These are phyloP conservation scores for Combretum micranthum DNA, from an alignment of 345 rosid genomes.

Conservation along the genomic window DNA sequence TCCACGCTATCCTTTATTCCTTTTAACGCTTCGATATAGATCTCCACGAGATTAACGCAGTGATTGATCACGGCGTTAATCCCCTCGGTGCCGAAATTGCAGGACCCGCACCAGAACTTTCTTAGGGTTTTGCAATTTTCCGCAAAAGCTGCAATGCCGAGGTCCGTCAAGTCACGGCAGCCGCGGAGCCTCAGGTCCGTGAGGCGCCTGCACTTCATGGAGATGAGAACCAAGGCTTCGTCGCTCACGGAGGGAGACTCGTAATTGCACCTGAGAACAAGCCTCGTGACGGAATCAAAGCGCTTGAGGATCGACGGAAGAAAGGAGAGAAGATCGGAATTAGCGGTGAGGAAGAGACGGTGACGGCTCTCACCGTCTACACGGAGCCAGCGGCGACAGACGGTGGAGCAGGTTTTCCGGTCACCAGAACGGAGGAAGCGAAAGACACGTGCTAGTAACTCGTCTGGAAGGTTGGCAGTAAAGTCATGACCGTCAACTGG, in stretches of 20 bases:
- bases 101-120: constrained; percentile 73
- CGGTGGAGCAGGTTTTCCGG: constrained; percentile 65
- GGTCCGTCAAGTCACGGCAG: constrained; percentile 76
- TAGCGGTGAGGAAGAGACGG: constrained; percentile 64
- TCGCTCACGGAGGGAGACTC: constrained; percentile 54
- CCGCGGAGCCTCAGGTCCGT: constrained; percentile 83
- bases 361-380: constrained; percentile 73
- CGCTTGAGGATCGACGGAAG: constrained; percentile 47
- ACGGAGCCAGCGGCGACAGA: constrained; percentile 67
- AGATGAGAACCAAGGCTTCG: constrained; percentile 48
- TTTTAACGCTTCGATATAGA: constrained; percentile 50
- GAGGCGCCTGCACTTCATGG: constrained; percentile 52
- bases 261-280: constrained; percentile 67
- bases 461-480: constrained; percentile 64
- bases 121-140: constrained; percentile 40
- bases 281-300: constrained; percentile 64
- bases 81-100: constrained; percentile 69
- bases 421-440: constrained; percentile 62
- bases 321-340: constrained; percentile 31
- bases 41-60: constrained; percentile 47
- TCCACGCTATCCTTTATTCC: constrained; percentile 43
- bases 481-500: neutral
- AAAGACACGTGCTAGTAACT: constrained; percentile 70
- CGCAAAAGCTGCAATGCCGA: constrained; percentile 60
- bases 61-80: constrained; percentile 56